phyloP scores from a whole-genome alignment of 805 yeast genomes.

The Ascoidea tarda region DNA sequence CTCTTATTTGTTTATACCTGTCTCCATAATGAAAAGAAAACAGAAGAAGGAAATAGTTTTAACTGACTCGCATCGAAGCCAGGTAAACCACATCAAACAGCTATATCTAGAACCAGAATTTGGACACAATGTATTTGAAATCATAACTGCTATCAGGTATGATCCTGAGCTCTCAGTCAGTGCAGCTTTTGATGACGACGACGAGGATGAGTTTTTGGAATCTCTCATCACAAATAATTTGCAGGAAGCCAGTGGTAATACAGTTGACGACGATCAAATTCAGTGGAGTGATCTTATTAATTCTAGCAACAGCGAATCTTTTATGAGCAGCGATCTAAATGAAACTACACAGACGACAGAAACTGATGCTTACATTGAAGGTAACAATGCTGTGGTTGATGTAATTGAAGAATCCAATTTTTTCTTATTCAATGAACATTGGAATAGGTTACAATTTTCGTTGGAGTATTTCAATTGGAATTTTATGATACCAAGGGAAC shows the following conservation, averaged over 20 bases:
- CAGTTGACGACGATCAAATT: too few species aligned
- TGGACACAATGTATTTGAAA: constrained; percentile 26
- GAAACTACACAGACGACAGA: not conserved
- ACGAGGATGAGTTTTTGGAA: constrained; percentile 11
- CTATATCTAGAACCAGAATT: constrained; percentile 1
- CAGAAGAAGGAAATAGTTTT: not conserved
- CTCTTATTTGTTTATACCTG: too few species aligned
- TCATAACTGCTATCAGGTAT: constrained; percentile 62
- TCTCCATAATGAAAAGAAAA: not conserved
- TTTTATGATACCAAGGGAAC: constrained; percentile 25
- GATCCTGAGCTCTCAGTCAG: constrained; percentile 39
- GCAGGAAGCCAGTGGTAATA: too few species aligned
- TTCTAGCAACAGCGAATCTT: too few species aligned
- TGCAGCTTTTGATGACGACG: constrained; percentile 17
- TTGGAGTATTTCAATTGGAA: constrained; percentile 39
- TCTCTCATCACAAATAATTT: too few species aligned
- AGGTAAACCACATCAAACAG: not conserved
- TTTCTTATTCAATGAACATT: constrained; percentile 52
- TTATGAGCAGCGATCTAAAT: too few species aligned
- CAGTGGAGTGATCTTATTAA: too few species aligned
- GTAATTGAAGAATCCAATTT: constrained; percentile 21
- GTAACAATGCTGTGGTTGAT: constrained; percentile 10
- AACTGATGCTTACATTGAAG: not conserved
- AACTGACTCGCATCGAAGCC: not conserved
- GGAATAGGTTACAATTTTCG: constrained; percentile 40